Percentiles rank a stretch among this genome's conserved stretches.
Conservation (phyloP, 352 stramenopile genomes). For the Globisporangium sylvaticum region DNA sequence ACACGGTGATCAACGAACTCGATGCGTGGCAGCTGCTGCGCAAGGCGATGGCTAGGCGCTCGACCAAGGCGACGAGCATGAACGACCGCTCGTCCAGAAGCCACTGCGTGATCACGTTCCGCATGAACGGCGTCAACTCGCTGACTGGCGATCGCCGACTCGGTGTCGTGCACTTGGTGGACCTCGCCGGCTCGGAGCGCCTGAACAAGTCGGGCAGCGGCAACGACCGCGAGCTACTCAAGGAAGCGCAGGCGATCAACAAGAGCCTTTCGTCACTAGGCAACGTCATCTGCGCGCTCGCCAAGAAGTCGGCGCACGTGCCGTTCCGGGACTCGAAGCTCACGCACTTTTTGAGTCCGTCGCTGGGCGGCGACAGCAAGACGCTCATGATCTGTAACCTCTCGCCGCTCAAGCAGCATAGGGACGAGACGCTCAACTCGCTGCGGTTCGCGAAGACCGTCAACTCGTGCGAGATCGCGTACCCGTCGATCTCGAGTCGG, state of each 20-base stretch:
- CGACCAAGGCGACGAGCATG: slow-evolving; percentile 84
- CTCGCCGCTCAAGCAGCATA: slow-evolving; percentile 66
- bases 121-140: slow-evolving; percentile 56
- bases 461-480: slow-evolving; percentile 84
- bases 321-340: slow-evolving; percentile 89
- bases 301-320: slow-evolving; percentile 79
- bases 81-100: slow-evolving; percentile 83
- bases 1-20: slow-evolving; percentile 48
- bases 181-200: slow-evolving; percentile 81
- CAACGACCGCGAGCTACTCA: slow-evolving; percentile 70
- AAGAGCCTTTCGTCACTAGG: slow-evolving; percentile 83
- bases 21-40: slow-evolving; percentile 65
- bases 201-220: slow-evolving; percentile 79
- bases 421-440: slow-evolving; percentile 84
- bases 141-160: slow-evolving; percentile 50
- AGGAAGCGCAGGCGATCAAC: slow-evolving; percentile 85
- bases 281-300: slow-evolving; percentile 80
- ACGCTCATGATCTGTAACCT: slow-evolving; percentile 91
- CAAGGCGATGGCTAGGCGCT: slow-evolving; percentile 51
- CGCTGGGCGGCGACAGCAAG: slow-evolving; percentile 83
- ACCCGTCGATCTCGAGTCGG: slow-evolving; percentile 50
- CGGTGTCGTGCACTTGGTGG: slow-evolving; percentile 75
- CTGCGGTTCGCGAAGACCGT: slow-evolving; percentile 87
- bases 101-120: slow-evolving; percentile 84
- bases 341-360: slow-evolving; percentile 83